A percentile compares a stretch with the other conserved stretches of the same genome.
Conservation (phyloP, 768 basidiomycete species). For the Russula ochroleuca region DNA sequence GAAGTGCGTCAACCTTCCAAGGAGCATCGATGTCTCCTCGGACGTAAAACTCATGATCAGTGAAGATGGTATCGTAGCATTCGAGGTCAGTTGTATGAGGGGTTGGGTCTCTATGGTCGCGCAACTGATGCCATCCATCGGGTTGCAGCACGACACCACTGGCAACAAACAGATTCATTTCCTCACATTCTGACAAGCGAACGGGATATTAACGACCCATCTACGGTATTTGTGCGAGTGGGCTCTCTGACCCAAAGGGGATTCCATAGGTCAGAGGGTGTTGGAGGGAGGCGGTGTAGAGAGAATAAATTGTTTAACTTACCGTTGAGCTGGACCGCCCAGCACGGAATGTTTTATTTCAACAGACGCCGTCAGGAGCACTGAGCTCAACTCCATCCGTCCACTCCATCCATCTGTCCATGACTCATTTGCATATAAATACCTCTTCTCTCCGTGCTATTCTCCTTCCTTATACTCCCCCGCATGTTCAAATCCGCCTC, state of each 20-base stretch:
- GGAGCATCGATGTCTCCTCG: background rate
- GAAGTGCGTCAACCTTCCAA: constrained; percentile 16
- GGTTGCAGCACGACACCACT: background rate
- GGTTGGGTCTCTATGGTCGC: constrained; percentile 7
- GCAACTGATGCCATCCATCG: constrained; percentile 13
- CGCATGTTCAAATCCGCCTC: constrained; percentile 34
- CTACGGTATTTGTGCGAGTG: constrained; percentile 14
- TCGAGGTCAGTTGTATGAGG: constrained; percentile 21
- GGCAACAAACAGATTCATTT: constrained; percentile 2
- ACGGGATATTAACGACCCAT: background rate
- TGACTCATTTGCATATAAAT: constrained; percentile 18
- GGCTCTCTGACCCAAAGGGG: background rate
- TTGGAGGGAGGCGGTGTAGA: background rate
- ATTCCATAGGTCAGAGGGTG: background rate
- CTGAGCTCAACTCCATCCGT: background rate
- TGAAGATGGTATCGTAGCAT: constrained; percentile 23
- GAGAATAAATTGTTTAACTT: background rate
- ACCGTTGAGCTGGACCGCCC: background rate
- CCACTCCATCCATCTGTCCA: constrained; percentile 1
- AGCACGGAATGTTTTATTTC: no score
- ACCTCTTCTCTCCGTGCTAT: background rate
- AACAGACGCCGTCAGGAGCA: background rate
- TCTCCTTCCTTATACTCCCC: background rate
- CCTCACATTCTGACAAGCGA: constrained; percentile 19
- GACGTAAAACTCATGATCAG: constrained; percentile 21